These are phyloP conservation scores for Aquilaria agallochum DNA, from an alignment of 441 rosid genomes.

Conservation along the genomic window DNA sequence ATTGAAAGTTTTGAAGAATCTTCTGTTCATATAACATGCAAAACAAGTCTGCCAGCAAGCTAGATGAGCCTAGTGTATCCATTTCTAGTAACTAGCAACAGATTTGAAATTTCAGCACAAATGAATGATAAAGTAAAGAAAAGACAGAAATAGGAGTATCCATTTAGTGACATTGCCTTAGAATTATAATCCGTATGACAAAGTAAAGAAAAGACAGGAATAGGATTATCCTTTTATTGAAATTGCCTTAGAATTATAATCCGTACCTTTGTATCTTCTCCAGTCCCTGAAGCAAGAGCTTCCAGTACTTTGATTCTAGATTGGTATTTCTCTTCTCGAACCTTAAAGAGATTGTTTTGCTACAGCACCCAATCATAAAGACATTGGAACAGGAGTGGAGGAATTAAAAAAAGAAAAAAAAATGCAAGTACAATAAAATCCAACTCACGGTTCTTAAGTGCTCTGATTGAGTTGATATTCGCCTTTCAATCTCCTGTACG, in stretches of 20 bases:
- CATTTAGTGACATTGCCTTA: too few species aligned
- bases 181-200: neutral
- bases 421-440: conserved; percentile 1
- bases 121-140: conserved; percentile 1
- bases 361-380: conserved; percentile 22
- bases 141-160: too few species aligned
- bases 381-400: conserved; percentile 5
- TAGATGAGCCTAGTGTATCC: neutral
- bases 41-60: conserved; percentile 1
- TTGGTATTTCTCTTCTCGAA: conserved; percentile 60
- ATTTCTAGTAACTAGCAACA: neutral
- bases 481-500: conserved; percentile 89
- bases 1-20: neutral
- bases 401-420: conserved; percentile 9
- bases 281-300: conserved; percentile 70
- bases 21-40: conserved; percentile 1
- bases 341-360: conserved; percentile 74
- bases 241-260: conserved; percentile 13
- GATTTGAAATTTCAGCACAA: too few species aligned
- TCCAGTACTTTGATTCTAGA: conserved; percentile 75
- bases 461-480: conserved; percentile 95
- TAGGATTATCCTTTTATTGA: too few species aligned
- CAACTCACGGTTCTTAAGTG: conserved; percentile 73
- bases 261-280: conserved; percentile 64
- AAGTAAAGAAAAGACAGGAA: neutral